These are phyloP conservation scores for Davidsoniella eucalypti DNA, from an alignment of 2,329 filamentous ascomycete species.

Conservation along the genomic window DNA sequence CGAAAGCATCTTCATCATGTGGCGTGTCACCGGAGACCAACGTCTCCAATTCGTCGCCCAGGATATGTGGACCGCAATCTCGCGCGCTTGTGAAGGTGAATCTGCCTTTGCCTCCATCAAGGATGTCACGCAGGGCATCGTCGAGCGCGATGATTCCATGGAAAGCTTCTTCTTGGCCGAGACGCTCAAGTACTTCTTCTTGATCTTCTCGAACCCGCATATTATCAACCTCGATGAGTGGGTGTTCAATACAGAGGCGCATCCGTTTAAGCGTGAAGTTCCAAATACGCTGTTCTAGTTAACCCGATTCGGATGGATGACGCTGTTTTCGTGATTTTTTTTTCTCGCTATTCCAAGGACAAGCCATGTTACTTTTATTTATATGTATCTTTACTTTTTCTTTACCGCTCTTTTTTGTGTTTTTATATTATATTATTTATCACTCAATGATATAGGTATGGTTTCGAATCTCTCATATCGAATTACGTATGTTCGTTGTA, in stretches of 20 bases:
- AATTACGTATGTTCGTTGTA: too few species aligned
- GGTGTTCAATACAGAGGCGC: constrained; percentile 43
- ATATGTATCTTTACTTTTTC: too few species aligned
- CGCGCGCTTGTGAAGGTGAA: constrained; percentile 41
- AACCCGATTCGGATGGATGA: too few species aligned
- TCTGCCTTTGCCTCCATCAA: constrained; percentile 49
- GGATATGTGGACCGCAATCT: constrained; percentile 54
- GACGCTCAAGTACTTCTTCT: constrained; percentile 51
- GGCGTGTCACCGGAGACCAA: constrained; percentile 51
- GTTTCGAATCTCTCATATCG: too few species aligned
- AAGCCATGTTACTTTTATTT: too few species aligned
- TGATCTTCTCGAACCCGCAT: constrained; percentile 43
- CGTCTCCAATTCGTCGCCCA: constrained; percentile 53
- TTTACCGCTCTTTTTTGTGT: too few species aligned
- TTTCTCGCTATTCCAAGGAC: too few species aligned
- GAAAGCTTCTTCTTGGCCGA: constrained; percentile 55
- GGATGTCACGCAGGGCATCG: constrained; percentile 33
- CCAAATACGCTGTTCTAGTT: not conserved
- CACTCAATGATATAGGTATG: too few species aligned
- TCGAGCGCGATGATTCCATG: constrained; percentile 17
- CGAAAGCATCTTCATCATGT: constrained; percentile 66
- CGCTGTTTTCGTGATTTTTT: too few species aligned
- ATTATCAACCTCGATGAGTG: constrained; percentile 44
- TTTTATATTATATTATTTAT: too few species aligned
- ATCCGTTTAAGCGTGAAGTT: constrained; percentile 27